Percentiles rank a stretch among this genome's conserved stretches.
Evolutionary conservation across 352 stramenopile species (phyloP).

Genomic region (Globisporangium ultimum): DNA sequence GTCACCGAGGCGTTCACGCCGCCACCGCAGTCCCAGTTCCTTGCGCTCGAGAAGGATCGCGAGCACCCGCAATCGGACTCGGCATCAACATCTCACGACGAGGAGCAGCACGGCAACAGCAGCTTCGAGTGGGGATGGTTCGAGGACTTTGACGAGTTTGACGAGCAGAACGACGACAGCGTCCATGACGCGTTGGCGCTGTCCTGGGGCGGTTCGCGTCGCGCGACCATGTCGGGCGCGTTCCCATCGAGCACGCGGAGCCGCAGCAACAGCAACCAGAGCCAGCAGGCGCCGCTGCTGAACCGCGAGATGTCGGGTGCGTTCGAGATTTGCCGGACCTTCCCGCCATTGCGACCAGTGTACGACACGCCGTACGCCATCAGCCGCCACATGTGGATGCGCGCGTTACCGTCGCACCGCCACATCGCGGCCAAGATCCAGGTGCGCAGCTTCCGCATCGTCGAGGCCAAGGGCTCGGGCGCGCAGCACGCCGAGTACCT

Average conservation of each 20-base stretch:
- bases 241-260: conserved; percentile 18
- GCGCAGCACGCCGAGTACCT: conserved; percentile 79
- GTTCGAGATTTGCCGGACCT: conserved; percentile 75
- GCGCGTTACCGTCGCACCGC: conserved; percentile 55
- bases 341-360: conserved; percentile 41
- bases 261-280: conserved; percentile 14
- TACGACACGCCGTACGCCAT: conserved; percentile 66
- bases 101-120: conserved; percentile 27
- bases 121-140: conserved; percentile 81
- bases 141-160: conserved; percentile 72
- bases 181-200: conserved; percentile 10
- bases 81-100: conserved; percentile 37
- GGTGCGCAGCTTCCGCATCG: conserved; percentile 82
- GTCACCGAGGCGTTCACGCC: conserved; percentile 51
- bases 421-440: conserved; percentile 78
- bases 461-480: conserved; percentile 41
- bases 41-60: conserved; percentile 47
- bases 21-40: conserved; percentile 22
- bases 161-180: conserved; percentile 40
- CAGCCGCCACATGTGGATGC: conserved; percentile 64
- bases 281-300: conserved; percentile 33
- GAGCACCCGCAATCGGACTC: conserved; percentile 36
- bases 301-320: conserved; percentile 61
- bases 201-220: conserved; percentile 13
- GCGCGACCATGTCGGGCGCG: conserved; percentile 26